A percentile compares a stretch with the other conserved stretches of the same genome.
Conservation (phyloP, 192 early-diverging fungal species). For the Hyaloraphidium curvatum region DNA sequence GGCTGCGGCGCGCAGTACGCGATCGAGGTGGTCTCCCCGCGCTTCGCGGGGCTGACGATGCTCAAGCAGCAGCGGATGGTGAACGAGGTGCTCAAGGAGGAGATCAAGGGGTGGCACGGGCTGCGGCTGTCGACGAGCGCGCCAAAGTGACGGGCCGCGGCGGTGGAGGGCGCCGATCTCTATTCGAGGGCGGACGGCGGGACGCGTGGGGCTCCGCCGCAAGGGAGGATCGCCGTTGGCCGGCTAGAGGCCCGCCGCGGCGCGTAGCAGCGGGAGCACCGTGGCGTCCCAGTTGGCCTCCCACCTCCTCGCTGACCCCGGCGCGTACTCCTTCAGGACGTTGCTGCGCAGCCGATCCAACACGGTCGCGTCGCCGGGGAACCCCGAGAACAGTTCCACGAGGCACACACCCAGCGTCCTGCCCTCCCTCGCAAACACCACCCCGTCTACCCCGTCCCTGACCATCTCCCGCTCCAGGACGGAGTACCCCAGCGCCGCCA, state of each 20-base stretch:
- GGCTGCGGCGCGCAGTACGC: constrained; percentile 97
- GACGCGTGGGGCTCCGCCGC: not conserved
- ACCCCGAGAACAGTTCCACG: not conserved
- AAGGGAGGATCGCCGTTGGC: not conserved
- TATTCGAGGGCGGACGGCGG: not conserved
- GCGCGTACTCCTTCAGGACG: not conserved
- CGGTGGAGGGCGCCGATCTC: constrained; percentile 4
- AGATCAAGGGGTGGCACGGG: constrained; percentile 87
- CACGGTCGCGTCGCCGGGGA: not conserved
- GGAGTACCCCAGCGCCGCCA: constrained; percentile 54
- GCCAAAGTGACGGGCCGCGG: constrained; percentile 3
- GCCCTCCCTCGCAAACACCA: not conserved
- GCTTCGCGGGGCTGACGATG: constrained; percentile 53
- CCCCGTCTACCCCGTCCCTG: not conserved
- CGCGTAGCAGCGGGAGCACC: not conserved
- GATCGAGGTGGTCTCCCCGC: constrained; percentile 61
- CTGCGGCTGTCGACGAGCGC: no score
- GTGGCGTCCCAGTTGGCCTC: not conserved
- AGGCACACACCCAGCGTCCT: not conserved
- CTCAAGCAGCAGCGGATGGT: constrained; percentile 86
- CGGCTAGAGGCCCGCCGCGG: not conserved
- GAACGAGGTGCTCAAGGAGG: constrained; percentile 65
- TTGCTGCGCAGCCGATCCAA: not conserved
- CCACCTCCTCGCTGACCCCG: not conserved
- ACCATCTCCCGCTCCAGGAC: no score